Percentiles rank a stretch among this genome's conserved stretches.
phyloP scores from a whole-genome alignment of 2,329 filamentous ascomycete species.

The Davidsoniella eucalypti region DNA sequence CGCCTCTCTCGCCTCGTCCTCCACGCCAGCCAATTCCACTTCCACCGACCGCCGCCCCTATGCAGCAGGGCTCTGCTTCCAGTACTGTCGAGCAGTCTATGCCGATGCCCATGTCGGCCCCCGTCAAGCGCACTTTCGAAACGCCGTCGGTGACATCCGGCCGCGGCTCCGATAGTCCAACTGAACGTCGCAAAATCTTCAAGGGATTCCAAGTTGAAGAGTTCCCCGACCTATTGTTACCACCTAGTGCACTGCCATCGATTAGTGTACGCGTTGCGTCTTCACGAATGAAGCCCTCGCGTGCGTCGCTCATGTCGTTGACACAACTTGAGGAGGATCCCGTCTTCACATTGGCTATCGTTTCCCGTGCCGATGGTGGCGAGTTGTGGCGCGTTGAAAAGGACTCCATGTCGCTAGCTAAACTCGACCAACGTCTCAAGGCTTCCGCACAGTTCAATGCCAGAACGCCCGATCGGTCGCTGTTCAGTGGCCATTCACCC shows the following conservation, averaged over 20 bases:
- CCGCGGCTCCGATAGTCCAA: conserved; percentile 22
- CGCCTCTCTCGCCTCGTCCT: conserved; percentile 52
- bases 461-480: conserved; percentile 62
- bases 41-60: conserved; percentile 49
- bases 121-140: conserved; percentile 16
- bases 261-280: conserved; percentile 80
- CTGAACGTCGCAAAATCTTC: conserved; percentile 42
- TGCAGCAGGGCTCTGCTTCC: neutral
- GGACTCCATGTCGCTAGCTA: conserved; percentile 63
- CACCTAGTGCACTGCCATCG: conserved; percentile 75
- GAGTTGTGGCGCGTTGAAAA: conserved; percentile 95
- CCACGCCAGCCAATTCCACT: conserved; percentile 58
- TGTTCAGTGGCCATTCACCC: conserved; percentile 86
- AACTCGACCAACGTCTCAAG: conserved; percentile 67
- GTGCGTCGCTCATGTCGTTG: conserved; percentile 65
- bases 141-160: neutral
- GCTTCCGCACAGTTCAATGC: conserved; percentile 50
- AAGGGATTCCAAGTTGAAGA: conserved; percentile 70
- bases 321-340: conserved; percentile 78
- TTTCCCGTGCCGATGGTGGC: conserved; percentile 54
- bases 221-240: conserved; percentile 68
- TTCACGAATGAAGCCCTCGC: conserved; percentile 83
- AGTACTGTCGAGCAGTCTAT: conserved; percentile 16
- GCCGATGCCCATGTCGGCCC: conserved; percentile 18
- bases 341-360: conserved; percentile 79